Evolutionary conservation across 2,329 filamentous ascomycete genomes (phyloP).

Genomic region (Trichoderma koningii): DNA sequence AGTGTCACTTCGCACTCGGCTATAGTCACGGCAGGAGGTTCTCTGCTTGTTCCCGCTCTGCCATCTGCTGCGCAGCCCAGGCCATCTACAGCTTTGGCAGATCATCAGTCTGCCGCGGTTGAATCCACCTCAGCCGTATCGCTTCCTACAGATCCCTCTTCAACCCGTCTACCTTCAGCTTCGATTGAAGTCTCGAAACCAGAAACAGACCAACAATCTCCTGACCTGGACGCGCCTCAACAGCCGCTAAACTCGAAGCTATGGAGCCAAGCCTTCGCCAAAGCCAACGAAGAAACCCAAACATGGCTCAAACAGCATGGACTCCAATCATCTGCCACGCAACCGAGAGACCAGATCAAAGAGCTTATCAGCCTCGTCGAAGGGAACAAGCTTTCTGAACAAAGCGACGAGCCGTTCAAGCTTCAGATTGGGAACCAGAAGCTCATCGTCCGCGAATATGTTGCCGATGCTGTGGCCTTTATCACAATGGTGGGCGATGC

Average conservation of each 20-base stretch:
- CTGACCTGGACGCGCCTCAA: not conserved
- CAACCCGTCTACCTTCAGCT: not conserved
- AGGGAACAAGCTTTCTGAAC: not conserved
- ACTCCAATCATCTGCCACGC: not conserved
- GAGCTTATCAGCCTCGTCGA: slow-evolving; percentile 4
- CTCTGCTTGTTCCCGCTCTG: not conserved
- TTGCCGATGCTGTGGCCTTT: slow-evolving; percentile 17
- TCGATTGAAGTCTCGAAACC: not conserved
- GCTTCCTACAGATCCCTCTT: not conserved
- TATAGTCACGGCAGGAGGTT: not conserved
- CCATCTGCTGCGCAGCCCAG: no score
- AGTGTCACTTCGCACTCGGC: not conserved
- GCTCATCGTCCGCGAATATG: slow-evolving; percentile 4
- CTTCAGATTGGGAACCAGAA: not conserved
- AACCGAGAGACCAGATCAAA: not conserved
- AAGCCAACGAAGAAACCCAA: not conserved
- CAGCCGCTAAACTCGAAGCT: not conserved
- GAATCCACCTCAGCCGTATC: not conserved
- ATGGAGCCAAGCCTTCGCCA: not conserved
- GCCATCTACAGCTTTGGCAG: not conserved
- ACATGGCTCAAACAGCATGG: slow-evolving; percentile 9
- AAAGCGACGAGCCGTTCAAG: slow-evolving; percentile 1
- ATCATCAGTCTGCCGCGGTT: not conserved
- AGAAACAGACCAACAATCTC: not conserved
- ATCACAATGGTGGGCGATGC: slow-evolving; percentile 11